phyloP scores from a whole-genome alignment of 768 basidiomycete genomes.

The Tulasnella sp. region DNA sequence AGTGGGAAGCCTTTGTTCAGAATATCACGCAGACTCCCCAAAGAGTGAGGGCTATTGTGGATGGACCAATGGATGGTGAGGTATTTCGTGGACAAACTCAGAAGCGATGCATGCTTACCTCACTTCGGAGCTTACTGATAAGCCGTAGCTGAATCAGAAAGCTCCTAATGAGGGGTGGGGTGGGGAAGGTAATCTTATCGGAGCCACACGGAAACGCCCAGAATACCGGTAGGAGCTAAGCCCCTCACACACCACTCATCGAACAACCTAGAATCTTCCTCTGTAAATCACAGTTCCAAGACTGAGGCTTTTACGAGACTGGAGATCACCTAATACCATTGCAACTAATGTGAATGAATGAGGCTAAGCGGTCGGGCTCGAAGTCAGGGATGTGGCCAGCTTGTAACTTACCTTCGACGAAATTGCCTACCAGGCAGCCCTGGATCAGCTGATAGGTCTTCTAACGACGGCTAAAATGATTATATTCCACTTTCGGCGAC shows the following conservation, averaged over 20 bases:
- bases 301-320: background rate
- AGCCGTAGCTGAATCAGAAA: background rate
- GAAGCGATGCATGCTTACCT: background rate
- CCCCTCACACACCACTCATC: background rate
- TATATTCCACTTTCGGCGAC: background rate
- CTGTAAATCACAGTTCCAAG: background rate
- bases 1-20: background rate
- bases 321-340: background rate
- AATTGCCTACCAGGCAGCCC: background rate
- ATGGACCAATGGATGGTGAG: background rate
- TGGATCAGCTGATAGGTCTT: background rate
- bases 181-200: conserved; percentile 1
- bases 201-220: background rate
- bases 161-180: background rate
- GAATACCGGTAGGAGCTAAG: background rate
- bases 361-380: background rate
- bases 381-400: no score
- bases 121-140: background rate
- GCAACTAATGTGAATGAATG: background rate
- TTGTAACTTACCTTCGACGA: background rate
- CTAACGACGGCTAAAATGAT: background rate
- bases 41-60: background rate
- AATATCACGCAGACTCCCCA: background rate
- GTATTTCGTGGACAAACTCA: background rate
- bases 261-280: background rate